These are phyloP conservation scores for Phoma herbarum DNA, from an alignment of 2,329 filamentous ascomycete species.

Conservation along the genomic window DNA sequence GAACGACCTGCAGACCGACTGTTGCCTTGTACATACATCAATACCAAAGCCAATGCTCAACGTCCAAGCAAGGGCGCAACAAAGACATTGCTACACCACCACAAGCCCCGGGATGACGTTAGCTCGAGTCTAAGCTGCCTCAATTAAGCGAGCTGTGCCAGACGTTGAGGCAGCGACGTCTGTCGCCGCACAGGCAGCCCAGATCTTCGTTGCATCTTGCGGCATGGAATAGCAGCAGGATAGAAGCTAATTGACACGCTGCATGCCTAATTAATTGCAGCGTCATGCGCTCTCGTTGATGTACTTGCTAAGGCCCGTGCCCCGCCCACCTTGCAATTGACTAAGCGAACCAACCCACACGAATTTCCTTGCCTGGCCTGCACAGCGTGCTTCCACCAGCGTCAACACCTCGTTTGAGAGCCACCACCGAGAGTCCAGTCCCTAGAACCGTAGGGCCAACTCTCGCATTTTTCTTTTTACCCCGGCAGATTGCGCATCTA, in stretches of 20 bases:
- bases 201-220: neutral
- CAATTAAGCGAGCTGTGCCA: slow-evolving; percentile 24
- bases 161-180: slow-evolving; percentile 9
- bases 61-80: slow-evolving; percentile 23
- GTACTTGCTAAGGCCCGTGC: slow-evolving; percentile 14
- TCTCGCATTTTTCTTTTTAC: slow-evolving; percentile 44
- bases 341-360: slow-evolving; percentile 42
- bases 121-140: slow-evolving; percentile 20
- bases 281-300: slow-evolving; percentile 18
- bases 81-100: slow-evolving; percentile 9
- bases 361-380: slow-evolving; percentile 25
- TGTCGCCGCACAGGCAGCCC: slow-evolving; percentile 11
- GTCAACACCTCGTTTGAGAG: slow-evolving; percentile 42
- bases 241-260: neutral
- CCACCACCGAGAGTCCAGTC: slow-evolving; percentile 51
- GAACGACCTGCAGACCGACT: slow-evolving; percentile 18
- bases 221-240: neutral
- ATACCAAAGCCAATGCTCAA: slow-evolving; percentile 26
- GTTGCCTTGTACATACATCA: slow-evolving; percentile 37
- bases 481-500: slow-evolving; percentile 54
- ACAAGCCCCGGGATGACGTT: slow-evolving; percentile 33
- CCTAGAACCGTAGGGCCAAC: slow-evolving; percentile 51
- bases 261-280: slow-evolving; percentile 17
- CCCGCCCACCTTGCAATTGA: slow-evolving; percentile 24
- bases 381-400: slow-evolving; percentile 36